Evolutionary conservation across 768 basidiomycete genomes (phyloP).

Genomic region (Pleurotus djamor): DNA sequence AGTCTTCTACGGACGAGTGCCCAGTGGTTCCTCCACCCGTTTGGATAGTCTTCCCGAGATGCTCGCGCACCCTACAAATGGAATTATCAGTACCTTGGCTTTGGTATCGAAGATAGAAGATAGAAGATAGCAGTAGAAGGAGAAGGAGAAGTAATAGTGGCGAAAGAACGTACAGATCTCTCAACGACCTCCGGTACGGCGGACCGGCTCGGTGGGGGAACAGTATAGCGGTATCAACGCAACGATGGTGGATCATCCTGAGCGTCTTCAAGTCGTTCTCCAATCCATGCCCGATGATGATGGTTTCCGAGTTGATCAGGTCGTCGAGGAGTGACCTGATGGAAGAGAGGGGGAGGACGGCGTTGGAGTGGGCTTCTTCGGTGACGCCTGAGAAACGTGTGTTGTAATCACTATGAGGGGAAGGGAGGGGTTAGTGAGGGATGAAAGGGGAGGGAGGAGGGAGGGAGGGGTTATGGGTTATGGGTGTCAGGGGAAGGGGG

Average conservation of each 20-base stretch:
- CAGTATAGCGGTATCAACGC: slow-evolving; percentile 85
- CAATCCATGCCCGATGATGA: slow-evolving; percentile 87
- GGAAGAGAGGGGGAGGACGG: slow-evolving; percentile 62
- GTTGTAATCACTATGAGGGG: slow-evolving; percentile 71
- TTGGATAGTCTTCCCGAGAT: slow-evolving; percentile 82
- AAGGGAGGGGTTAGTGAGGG: not conserved
- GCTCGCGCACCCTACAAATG: slow-evolving; percentile 70
- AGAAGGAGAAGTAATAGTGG: no score
- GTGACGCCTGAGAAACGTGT: slow-evolving; percentile 89
- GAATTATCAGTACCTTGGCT: not conserved
- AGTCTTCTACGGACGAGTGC: slow-evolving; percentile 92
- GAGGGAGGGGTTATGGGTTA: not conserved
- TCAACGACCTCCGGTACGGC: slow-evolving; percentile 80
- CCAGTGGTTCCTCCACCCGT: slow-evolving; percentile 70
- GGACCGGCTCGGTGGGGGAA: slow-evolving; percentile 76
- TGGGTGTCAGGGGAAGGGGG: not conserved
- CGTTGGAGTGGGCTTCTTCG: slow-evolving; percentile 52
- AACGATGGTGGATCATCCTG: slow-evolving; percentile 79
- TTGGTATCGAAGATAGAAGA: slow-evolving; percentile 12
- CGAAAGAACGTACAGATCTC: no score
- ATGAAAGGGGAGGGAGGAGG: not conserved
- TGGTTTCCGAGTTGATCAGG: slow-evolving; percentile 76
- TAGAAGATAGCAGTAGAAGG: not conserved
- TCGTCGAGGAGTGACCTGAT: slow-evolving; percentile 68
- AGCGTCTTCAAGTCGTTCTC: slow-evolving; percentile 95